Evolutionary conservation across 169 alveolate genomes (phyloP).

Genomic region (Eimeria acervulina): DNA sequence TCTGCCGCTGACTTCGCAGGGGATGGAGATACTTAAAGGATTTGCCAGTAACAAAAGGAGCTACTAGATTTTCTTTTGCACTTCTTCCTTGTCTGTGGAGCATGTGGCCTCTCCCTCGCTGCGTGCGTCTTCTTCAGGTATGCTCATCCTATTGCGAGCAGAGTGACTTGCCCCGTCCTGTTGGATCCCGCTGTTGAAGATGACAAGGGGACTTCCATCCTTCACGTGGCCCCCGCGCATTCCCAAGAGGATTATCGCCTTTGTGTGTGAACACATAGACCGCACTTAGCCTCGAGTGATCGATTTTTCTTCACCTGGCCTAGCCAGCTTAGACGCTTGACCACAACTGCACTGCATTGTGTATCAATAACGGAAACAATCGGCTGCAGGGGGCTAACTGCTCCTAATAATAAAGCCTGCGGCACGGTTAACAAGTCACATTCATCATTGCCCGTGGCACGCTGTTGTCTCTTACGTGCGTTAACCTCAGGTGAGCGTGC

Average conservation of each 20-base stretch:
- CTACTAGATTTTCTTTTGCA: background rate
- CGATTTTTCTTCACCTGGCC: background rate
- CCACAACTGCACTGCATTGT: background rate
- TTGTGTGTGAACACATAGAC: conserved; percentile 3
- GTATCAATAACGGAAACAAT: background rate
- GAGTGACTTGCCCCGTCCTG: conserved; percentile 69
- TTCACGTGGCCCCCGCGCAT: conserved; percentile 83
- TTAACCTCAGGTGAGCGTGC: conserved; percentile 59
- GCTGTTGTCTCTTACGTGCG: background rate
- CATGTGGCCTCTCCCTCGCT: background rate
- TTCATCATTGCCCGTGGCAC: background rate
- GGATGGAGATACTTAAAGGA: background rate
- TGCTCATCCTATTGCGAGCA: conserved; percentile 58
- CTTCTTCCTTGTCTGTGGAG: background rate
- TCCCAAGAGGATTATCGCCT: conserved; percentile 79
- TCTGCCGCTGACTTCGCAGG: background rate
- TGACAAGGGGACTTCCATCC: conserved; percentile 74
- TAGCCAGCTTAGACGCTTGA: background rate
- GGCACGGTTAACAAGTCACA: background rate
- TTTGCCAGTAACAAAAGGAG: too few relatives aligned
- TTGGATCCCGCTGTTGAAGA: conserved; percentile 39
- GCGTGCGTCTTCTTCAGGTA: conserved; percentile 14
- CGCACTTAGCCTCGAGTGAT: background rate
- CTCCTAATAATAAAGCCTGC: background rate
- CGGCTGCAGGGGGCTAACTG: background rate